Base-by-base conservation (phyloP, 2,329 filamentous ascomycete species). In the Xenosphaeropsis pyriputrescens region DNA sequence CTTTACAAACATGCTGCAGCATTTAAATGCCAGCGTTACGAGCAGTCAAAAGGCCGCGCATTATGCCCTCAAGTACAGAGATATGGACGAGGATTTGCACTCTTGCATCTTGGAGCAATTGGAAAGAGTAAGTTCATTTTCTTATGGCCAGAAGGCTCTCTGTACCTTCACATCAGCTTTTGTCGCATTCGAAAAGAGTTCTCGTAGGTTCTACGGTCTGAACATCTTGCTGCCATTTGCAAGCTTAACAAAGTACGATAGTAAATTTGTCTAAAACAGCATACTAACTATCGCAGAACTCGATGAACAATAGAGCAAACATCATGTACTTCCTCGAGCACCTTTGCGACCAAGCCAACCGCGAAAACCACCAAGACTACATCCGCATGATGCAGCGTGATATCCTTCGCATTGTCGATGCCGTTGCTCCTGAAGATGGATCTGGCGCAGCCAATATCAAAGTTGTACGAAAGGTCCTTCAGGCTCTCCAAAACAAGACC, bases 271-370 rank as follows among this genome's bases (percentile, higher is more conserved):
- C 8, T 26, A 9, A 11, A 26, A 17, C n/a, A 12, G 15, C 4
- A 8, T 13, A 1, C 35, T 38, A 8, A 9, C 7, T 34, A 31
- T 34, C 35, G 13, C 49, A 88, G 73, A 93, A 85, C 48, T 89
- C 84, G 47, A 93, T 98, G 82, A 98, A 98, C 60, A 93, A 80
- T 37, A 73, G 89, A 43, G 93, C 91, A 41, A 98, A 98, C 57
- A 96, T 98, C 57, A 93, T 98, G 82, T 98, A 93, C 61, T 98
- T 98, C 60, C 81, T 98, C 53, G 89, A 96, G 54, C 82, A 89
- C 49, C 84, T 98, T 48, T 83, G 93, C 55, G 89, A 96, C 55
- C 49, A 52, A 47, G 50, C 52, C 5, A 38, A 45, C 7, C 40
- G 43, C 75, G 44, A 81, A 77, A 47, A 83, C 85, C 78, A 91